A percentile compares a stretch with the other conserved stretches of the same genome.
These are phyloP conservation scores for Coniferiporia weirii DNA, from an alignment of 1,284 basidiomycete genomes.

Conservation along the genomic window DNA sequence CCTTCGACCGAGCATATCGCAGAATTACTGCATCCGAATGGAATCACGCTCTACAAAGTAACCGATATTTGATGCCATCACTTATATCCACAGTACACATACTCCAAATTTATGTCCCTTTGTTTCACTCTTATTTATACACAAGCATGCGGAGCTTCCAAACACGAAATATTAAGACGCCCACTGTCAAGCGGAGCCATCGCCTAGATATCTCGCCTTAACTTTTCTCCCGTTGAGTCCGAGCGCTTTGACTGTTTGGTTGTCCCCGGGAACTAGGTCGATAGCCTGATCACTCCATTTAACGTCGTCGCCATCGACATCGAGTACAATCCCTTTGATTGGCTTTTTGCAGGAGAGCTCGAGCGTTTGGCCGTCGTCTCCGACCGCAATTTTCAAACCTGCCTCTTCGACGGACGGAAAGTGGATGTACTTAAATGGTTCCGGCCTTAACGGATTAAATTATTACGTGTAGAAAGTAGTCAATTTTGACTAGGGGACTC, in stretches of 20 bases:
- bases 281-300: slow-evolving; percentile 84
- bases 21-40: too few relatives aligned
- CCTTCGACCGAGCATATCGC: too few relatives aligned
- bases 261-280: slow-evolving; percentile 81
- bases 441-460: slow-evolving; percentile 53
- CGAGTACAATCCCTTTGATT: slow-evolving; percentile 81
- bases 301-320: slow-evolving; percentile 64
- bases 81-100: too few relatives aligned
- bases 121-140: background rate
- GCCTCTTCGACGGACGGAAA: slow-evolving; percentile 63
- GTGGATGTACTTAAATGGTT: slow-evolving; percentile 85
- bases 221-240: slow-evolving; percentile 65
- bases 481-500: slow-evolving; percentile 20
- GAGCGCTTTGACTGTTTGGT: slow-evolving; percentile 56
- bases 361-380: slow-evolving; percentile 57
- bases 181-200: slow-evolving; percentile 52
- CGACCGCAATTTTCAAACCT: slow-evolving; percentile 48
- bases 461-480: slow-evolving; percentile 7
- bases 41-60: too few relatives aligned
- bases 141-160: background rate
- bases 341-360: slow-evolving; percentile 59
- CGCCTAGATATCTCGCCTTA: slow-evolving; percentile 66
- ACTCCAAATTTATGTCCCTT: background rate
- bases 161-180: background rate
- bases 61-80: too few relatives aligned